Evolutionary conservation across 164 flowering plant genomes (phyloP), one percentile per base, ranked within the genome.

Genomic region (Piper betle): DNA sequence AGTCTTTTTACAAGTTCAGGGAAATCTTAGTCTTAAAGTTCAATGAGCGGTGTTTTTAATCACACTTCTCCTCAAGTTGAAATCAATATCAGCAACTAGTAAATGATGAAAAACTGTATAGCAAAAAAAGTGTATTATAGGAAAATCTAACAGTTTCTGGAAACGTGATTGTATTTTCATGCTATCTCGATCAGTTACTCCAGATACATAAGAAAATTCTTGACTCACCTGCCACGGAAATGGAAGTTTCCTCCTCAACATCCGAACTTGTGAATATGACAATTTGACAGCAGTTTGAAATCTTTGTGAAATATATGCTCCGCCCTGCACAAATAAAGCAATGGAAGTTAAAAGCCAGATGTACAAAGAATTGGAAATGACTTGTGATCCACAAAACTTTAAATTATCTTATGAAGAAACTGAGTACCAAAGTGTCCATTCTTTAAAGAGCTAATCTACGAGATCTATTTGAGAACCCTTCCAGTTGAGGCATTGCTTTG

Each of bases 181-280:
- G n/a, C n/a, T n/a, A n/a, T n/a, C 18, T 16, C 39, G 6, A 41
- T 37, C 37, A 39, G 38, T 59, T 5, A 55, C 13, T 5, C 13
- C 53, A 55, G 18, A 19, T 61, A 50, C 20, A 50, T 11, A n/a
- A n/a, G n/a, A n/a, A n/a, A n/a, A n/a, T 60, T 53, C 59, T 41
- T 17, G 38, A 12, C 59, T 17, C 55, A 46, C 60, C 64, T 66
- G 54, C 63, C 57, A 53, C 5, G 52, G 46, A 60, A 66, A 66
- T 18, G 60, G 69, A 9, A 53, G 63, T 48, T 56, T 67, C 41
- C 62, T 65, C 61, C 65, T 61, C 39, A 61, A 55, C 61, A 67
- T 37, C 56, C 40, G 61, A 62, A 56, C 64, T 56, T 61, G 62
- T 56, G 55, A 62, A 55, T 18, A 61, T 52, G 39, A 33, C 20